Percentiles rank a stretch among this genome's conserved stretches.
phyloP scores from a whole-genome alignment of 2,329 filamentous ascomycete species.

The Trichoderma sp. region DNA sequence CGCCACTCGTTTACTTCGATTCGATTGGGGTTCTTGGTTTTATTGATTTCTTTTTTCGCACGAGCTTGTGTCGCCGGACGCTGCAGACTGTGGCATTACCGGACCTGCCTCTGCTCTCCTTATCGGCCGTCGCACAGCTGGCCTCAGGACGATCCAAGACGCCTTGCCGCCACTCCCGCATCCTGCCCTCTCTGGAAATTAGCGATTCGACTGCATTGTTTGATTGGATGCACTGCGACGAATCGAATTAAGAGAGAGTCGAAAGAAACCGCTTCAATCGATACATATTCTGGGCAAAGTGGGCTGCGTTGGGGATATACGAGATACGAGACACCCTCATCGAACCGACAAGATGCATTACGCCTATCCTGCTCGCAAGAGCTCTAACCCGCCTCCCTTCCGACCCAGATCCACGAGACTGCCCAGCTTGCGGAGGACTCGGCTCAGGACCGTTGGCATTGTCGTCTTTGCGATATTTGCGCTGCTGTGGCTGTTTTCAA shows the following conservation, averaged over 20 bases:
- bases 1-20: conserved; percentile 31
- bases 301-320: neutral
- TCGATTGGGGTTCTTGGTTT: neutral
- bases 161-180: neutral
- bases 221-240: neutral
- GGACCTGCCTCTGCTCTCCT: conserved; percentile 4
- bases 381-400: conserved; percentile 75
- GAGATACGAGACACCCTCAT: neutral
- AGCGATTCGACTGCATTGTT: neutral
- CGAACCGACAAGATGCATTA: conserved; percentile 71
- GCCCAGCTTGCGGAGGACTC: conserved; percentile 61
- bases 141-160: conserved; percentile 9
- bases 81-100: neutral
- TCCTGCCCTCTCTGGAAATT: neutral
- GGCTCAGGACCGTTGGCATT: conserved; percentile 63
- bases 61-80: neutral
- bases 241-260: neutral
- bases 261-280: neutral
- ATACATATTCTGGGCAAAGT: neutral
- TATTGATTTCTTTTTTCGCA: neutral
- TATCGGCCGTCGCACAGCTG: conserved; percentile 24
- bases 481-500: conserved; percentile 64
- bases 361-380: conserved; percentile 84
- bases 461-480: conserved; percentile 58
- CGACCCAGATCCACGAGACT: conserved; percentile 61